phyloP scores from a whole-genome alignment of 73 alveolate genomes.

The Symbiodinium natans region DNA sequence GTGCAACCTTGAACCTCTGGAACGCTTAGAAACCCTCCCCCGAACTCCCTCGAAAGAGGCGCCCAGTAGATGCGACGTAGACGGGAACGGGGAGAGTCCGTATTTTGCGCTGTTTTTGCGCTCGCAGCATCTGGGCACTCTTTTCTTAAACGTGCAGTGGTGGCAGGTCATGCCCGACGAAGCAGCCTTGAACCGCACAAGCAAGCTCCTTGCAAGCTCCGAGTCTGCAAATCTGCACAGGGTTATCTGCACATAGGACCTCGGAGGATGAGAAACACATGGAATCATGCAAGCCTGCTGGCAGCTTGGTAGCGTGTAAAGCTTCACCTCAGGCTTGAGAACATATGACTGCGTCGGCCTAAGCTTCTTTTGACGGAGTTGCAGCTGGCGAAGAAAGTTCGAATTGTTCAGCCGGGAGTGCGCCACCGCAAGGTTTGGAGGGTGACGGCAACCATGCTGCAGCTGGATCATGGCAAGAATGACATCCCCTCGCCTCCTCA shows the following conservation, averaged over 20 bases:
- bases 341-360: conserved; percentile 2
- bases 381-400: no score
- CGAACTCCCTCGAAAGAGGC: no score
- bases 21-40: no score
- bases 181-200: neutral
- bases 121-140: no score
- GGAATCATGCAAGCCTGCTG: neutral
- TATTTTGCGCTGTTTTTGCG: no score
- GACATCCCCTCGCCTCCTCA: no score
- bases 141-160: no score
- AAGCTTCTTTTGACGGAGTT: neutral
- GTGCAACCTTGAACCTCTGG: no score
- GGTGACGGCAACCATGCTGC: neutral
- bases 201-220: neutral
- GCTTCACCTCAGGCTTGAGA: neutral
- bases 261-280: neutral
- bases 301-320: neutral
- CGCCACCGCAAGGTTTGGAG: neutral
- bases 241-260: neutral
- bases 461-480: no score
- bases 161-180: neutral
- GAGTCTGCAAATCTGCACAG: neutral
- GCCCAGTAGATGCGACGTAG: no score
- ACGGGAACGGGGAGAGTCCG: no score
- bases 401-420: neutral